Base-by-base conservation (phyloP, 2,329 filamentous ascomycete genomes). In the Scorias spongiosa region DNA sequence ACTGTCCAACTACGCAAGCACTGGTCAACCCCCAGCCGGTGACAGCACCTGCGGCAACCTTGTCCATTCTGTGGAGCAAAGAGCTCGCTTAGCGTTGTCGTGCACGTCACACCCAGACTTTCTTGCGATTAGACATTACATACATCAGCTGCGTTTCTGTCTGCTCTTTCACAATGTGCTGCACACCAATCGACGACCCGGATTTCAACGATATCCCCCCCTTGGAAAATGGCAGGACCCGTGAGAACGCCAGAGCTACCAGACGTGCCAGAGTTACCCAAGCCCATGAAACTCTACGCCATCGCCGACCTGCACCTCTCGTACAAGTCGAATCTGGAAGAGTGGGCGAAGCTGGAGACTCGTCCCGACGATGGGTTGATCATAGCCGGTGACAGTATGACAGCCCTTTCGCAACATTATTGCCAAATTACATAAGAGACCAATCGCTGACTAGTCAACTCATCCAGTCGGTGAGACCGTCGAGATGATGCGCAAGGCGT, bases 261-360 rank as follows among this genome's bases (percentile, higher is more conserved):
- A 36, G 32, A 36, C 32, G 15, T 36, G 11, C 32, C 32, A 9
- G 32, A 36, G 15, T 36, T 36, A 9, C 32, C 32, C 32, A 36
- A 36, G 15, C 15, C 32, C 32, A 51, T 50, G 44, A 49, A 49
- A 41, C 58, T 69, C n/a, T 68, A 62, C 56, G 66, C 66, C 26
- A 68, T 69, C 45, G 55, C 59, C 49, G 66, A 69, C 52, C 62
- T 69, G 37, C 66, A 69, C 48, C 57, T 69, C 46, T 66, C 63
- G 15, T 68, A 64, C 61, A 67, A 67, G 46, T 55, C 54, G 43
- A 69, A 69, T 46, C 60, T 61, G 41, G 64, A 67, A 44, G 66
- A 63, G 26, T 63, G 65, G 47, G 62, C 61, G 41, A 59, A 63
- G 51, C 56, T 69, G 14, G 48, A 61, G 44, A 54, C 61, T 2